These are phyloP conservation scores for Tricholoma terreum DNA, from an alignment of 768 basidiomycete genomes.

Conservation along the genomic window DNA sequence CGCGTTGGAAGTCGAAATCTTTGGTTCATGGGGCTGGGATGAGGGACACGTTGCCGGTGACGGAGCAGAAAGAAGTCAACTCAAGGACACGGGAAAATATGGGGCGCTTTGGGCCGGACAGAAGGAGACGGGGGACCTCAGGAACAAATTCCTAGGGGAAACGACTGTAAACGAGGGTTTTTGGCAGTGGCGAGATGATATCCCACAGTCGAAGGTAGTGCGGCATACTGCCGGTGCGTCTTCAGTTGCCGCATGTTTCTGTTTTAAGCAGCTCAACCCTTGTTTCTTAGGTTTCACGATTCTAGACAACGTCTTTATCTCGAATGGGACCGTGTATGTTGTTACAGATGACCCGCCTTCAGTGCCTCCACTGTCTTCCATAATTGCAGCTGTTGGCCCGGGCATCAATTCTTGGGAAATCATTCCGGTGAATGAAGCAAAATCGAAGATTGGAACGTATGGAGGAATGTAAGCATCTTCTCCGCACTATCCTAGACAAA, in stretches of 20 bases:
- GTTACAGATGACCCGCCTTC: slow-evolving; percentile 61
- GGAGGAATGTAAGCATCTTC: slow-evolving; percentile 46
- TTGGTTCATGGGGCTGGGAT: slow-evolving; percentile 69
- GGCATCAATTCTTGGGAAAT: slow-evolving; percentile 55
- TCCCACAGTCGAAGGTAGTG: slow-evolving; percentile 55
- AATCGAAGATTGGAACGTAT: slow-evolving; percentile 44
- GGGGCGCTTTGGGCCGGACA: slow-evolving; percentile 43
- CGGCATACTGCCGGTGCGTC: slow-evolving; percentile 63
- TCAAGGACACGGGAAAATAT: slow-evolving; percentile 38
- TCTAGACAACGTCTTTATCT: slow-evolving; percentile 76
- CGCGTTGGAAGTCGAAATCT: slow-evolving; percentile 57
- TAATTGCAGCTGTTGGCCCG: slow-evolving; percentile 41
- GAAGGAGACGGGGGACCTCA: slow-evolving; percentile 24
- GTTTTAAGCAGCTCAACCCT: not conserved
- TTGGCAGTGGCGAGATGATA: slow-evolving; percentile 49
- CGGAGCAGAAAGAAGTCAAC: slow-evolving; percentile 46
- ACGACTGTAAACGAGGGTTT: slow-evolving; percentile 51
- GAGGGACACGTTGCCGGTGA: slow-evolving; percentile 57
- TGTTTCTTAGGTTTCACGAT: slow-evolving; percentile 68
- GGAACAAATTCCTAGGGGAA: slow-evolving; percentile 28
- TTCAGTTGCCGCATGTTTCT: slow-evolving; percentile 14
- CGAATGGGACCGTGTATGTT: slow-evolving; percentile 69
- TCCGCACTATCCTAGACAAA: not conserved
- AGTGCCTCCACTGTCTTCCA: slow-evolving; percentile 56
- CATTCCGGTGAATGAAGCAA: slow-evolving; percentile 50